phyloP scores from a whole-genome alignment of 2,329 filamentous ascomycete genomes.

The Fusarium sulawesiense region DNA sequence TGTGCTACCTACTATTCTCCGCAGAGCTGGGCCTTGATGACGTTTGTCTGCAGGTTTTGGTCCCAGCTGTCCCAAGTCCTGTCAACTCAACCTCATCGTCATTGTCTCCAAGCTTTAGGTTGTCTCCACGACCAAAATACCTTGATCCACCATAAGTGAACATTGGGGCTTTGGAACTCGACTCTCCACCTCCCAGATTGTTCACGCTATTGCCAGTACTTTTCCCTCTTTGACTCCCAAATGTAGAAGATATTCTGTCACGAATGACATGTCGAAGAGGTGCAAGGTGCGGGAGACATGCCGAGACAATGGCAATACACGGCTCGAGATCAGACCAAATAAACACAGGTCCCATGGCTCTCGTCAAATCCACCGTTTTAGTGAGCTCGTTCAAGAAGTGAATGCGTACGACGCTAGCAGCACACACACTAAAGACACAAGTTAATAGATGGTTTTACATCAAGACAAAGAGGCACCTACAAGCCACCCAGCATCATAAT shows the following conservation, averaged over 20 bases:
- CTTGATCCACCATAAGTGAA: conserved; percentile 17
- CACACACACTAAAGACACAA: conserved; percentile 1
- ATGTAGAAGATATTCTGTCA: conserved; percentile 1
- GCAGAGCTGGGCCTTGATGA: not conserved
- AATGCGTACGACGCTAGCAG: conserved; percentile 17
- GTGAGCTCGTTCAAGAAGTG: conserved; percentile 12
- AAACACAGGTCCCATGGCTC: conserved; percentile 19
- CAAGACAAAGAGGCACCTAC: not conserved
- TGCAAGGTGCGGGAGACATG: conserved; percentile 21
- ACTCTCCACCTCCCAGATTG: not conserved
- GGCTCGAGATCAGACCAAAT: conserved; percentile 29
- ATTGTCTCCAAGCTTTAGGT: not conserved
- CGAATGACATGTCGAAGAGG: conserved; percentile 10
- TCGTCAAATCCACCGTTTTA: conserved; percentile 1
- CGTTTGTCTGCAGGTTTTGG: not conserved
- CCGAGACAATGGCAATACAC: conserved; percentile 19
- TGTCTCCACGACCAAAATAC: conserved; percentile 5
- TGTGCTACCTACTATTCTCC: not conserved
- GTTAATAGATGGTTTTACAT: not conserved
- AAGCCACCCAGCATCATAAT: conserved; percentile 22
- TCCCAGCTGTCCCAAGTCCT: not conserved
- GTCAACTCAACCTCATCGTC: conserved; percentile 21
- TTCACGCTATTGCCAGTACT: not conserved
- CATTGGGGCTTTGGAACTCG: not conserved
- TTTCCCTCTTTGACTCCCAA: not conserved